These are phyloP conservation scores for Cyclocybe aegerita DNA, from an alignment of 768 basidiomycete species.

Conservation along the genomic window DNA sequence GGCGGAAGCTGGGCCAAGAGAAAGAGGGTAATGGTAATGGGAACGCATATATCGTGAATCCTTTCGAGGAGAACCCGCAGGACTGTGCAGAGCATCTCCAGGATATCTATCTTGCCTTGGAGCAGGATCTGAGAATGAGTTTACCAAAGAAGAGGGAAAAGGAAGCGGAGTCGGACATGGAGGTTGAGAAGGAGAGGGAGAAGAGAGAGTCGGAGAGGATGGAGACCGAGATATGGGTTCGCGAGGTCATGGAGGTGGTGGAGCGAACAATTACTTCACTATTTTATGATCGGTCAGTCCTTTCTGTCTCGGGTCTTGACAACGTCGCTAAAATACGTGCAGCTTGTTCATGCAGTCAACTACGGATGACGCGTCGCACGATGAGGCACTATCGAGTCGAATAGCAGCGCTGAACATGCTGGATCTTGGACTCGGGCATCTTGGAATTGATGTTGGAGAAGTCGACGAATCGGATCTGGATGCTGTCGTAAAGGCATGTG, in stretches of 20 bases:
- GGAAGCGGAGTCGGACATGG: slow-evolving; percentile 22
- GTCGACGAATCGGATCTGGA: slow-evolving; percentile 46
- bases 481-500: slow-evolving; percentile 68
- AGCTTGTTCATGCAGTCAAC: slow-evolving; percentile 76
- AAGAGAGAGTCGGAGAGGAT: slow-evolving; percentile 31
- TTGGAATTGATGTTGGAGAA: slow-evolving; percentile 79
- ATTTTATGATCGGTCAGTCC: slow-evolving; percentile 78
- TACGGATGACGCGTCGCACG: slow-evolving; percentile 78
- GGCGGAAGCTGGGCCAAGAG: slow-evolving; percentile 12
- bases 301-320: neutral
- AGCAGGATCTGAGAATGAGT: slow-evolving; percentile 56
- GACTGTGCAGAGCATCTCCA: slow-evolving; percentile 60
- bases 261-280: slow-evolving; percentile 70
- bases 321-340: neutral
- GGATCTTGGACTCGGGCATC: slow-evolving; percentile 83
- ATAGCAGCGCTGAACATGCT: slow-evolving; percentile 91
- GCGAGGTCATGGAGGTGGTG: slow-evolving; percentile 66
- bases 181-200: slow-evolving; percentile 31
- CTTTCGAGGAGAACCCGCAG: slow-evolving; percentile 46
- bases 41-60: slow-evolving; percentile 40
- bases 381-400: slow-evolving; percentile 85
- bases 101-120: slow-evolving; percentile 64
- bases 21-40: slow-evolving; percentile 21
- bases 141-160: slow-evolving; percentile 29
- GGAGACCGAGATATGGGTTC: slow-evolving; percentile 46